These are phyloP conservation scores for Cryptosporidium ryanae DNA, from an alignment of 169 alveolate species.

Conservation along the genomic window DNA sequence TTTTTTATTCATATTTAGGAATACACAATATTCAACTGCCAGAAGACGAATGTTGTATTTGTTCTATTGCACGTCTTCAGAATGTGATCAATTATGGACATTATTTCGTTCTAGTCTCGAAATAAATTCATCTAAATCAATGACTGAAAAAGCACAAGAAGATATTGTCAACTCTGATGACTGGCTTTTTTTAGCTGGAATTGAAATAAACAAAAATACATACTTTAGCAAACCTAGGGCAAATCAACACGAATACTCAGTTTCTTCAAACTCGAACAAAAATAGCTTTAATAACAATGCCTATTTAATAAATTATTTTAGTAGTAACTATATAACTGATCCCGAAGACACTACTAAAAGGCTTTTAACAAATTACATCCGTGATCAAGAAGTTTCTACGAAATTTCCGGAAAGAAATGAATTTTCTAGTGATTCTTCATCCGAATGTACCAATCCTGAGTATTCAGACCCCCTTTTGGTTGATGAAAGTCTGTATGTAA, in stretches of 20 bases:
- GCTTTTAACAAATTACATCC: conserved; percentile 3
- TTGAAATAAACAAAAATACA: background rate
- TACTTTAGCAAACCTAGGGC: background rate
- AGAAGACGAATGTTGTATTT: conserved; percentile 33
- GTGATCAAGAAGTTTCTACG: background rate
- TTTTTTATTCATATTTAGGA: background rate
- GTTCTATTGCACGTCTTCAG: conserved; percentile 4
- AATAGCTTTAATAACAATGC: background rate
- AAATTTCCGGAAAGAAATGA: background rate
- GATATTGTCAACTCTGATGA: background rate
- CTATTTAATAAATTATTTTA: conserved; percentile 25
- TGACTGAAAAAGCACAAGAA: background rate
- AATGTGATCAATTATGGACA: conserved; percentile 29
- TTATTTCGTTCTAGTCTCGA: conserved; percentile 7
- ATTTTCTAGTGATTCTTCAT: conserved; percentile 13
- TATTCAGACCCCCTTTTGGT: conserved; percentile 13
- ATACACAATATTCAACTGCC: conserved; percentile 28
- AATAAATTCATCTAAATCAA: background rate
- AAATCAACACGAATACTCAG: background rate
- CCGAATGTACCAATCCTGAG: conserved; percentile 26
- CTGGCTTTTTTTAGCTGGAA: conserved; percentile 53
- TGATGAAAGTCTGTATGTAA: conserved; percentile 37
- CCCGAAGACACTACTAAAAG: background rate
- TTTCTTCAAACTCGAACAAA: background rate
- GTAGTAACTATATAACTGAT: background rate